Base-by-base conservation (phyloP, 2,329 filamentous ascomycete genomes). In the Calonectria pteridis region DNA sequence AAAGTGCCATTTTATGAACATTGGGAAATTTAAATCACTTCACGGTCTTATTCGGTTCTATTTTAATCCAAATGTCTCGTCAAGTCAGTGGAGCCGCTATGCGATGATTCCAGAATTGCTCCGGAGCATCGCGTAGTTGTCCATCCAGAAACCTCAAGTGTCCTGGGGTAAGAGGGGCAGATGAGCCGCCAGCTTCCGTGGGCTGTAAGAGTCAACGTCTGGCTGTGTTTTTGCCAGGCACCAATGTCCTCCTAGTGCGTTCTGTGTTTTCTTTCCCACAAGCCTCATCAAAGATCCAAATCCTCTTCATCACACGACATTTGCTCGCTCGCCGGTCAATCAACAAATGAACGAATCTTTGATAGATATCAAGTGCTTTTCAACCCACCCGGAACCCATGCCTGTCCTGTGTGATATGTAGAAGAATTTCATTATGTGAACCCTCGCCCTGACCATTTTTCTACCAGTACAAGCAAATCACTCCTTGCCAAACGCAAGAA, bases 391-490 rank as follows among this genome's bases (percentile, higher is more conserved):
- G 72, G 58, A 53, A 72, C 31, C 59, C 73, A 70, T 68, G 58
- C 65, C 58, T 63, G 49, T 73, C 67, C 71, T 62, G 67, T 43
- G 63, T 66, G 73, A 78, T 72, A 68, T 76, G 76, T 74, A 77
- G 76, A 73, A 79, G 74, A 80, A 80, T 75, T 81, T 83, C 82
- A 83, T 83, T 83, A 83, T 80, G 76, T 80, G 81, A 83, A 77
- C 78, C 78, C 78, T 82, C 78, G 77, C 78, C 80, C 76, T 78
- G 75, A 74, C 78, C 77, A 77, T 79, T 79, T 82, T 81, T 82
- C 77, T 81, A 81, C 81, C 82, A 77, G 77, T 82, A 81, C 80
- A 83, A 82, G 78, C 77, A 81, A 81, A 79, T 78, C 78, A 80
- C 75, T 80, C 73, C 77, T 77, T 78, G 76, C 79, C 16, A 74